These are phyloP conservation scores for Colletotrichum sp. DNA, from an alignment of 2,329 filamentous ascomycete genomes.

Conservation along the genomic window DNA sequence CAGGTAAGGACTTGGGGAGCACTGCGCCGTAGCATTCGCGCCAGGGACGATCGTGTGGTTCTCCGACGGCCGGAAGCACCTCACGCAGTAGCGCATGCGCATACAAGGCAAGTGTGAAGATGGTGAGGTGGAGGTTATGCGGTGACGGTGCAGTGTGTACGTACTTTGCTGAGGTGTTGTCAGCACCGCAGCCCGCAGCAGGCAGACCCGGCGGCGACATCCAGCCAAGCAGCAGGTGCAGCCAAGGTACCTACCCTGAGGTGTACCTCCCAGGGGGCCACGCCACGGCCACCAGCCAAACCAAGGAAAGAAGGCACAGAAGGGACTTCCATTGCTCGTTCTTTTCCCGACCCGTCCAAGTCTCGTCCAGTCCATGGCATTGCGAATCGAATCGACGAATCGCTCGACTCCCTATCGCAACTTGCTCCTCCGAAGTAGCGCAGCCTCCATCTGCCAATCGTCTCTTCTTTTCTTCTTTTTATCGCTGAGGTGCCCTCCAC, in stretches of 20 bases:
- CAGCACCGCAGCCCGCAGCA: background rate
- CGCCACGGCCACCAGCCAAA: background rate
- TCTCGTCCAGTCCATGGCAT: background rate
- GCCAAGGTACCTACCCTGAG: background rate
- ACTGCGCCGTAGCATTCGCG: background rate
- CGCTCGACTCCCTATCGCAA: background rate
- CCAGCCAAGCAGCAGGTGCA: background rate
- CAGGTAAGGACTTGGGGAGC: background rate
- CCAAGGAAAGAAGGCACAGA: background rate
- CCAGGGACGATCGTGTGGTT: background rate
- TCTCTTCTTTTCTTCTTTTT: background rate
- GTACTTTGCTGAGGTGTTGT: background rate
- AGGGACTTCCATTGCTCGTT: background rate
- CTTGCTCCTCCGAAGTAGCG: background rate
- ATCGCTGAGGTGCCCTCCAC: background rate
- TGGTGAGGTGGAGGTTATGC: background rate
- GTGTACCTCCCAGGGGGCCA: background rate
- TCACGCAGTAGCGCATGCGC: background rate
- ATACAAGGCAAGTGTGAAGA: background rate
- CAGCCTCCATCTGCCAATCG: background rate
- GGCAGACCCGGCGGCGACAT: background rate
- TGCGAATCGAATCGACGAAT: background rate
- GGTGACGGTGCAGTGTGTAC: background rate
- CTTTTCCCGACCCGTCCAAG: background rate
- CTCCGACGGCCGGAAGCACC: background rate